Conservation (phyloP, 257 asterid species). For the Jacaranda mimosifolia region DNA sequence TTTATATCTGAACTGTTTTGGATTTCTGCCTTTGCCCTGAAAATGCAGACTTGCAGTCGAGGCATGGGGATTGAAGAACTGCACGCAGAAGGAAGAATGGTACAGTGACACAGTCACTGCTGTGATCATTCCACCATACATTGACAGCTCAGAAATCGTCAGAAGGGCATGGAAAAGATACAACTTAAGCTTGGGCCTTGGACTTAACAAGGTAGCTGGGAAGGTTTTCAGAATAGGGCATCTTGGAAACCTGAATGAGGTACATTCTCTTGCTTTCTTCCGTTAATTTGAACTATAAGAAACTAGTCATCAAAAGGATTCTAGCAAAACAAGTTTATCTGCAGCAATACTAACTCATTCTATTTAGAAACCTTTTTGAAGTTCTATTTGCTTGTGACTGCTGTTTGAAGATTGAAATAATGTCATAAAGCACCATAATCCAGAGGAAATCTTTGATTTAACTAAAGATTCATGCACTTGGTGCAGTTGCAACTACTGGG, state of each 20-base stretch:
- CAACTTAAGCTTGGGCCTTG: slow-evolving; percentile 96
- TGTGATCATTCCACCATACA: slow-evolving; percentile 79
- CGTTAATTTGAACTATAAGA: not conserved
- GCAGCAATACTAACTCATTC: no score
- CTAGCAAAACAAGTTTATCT: no score
- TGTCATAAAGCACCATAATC: no score
- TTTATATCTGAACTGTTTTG: not conserved
- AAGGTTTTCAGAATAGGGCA: slow-evolving; percentile 99
- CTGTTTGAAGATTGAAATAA: no score
- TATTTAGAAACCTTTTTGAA: no score
- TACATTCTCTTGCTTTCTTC: slow-evolving; percentile 23
- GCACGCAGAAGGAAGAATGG: slow-evolving; percentile 98
- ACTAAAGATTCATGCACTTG: not conserved
- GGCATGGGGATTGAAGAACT: slow-evolving; percentile 99
- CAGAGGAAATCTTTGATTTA: not conserved
- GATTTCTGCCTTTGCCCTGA: slow-evolving; percentile 1
- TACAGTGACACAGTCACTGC: slow-evolving; percentile 97
- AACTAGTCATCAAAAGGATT: no score
- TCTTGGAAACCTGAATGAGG: slow-evolving; percentile 97
- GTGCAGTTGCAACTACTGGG: slow-evolving; percentile 93
- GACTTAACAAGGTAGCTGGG: slow-evolving; percentile 96
- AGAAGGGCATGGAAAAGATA: slow-evolving; percentile 91
- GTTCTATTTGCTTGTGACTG: not conserved
- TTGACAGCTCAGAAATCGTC: slow-evolving; percentile 82
- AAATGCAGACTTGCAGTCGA: slow-evolving; percentile 87